Base-by-base conservation (phyloP, 2,329 filamentous ascomycete species). In the Verticillium klebahnii region DNA sequence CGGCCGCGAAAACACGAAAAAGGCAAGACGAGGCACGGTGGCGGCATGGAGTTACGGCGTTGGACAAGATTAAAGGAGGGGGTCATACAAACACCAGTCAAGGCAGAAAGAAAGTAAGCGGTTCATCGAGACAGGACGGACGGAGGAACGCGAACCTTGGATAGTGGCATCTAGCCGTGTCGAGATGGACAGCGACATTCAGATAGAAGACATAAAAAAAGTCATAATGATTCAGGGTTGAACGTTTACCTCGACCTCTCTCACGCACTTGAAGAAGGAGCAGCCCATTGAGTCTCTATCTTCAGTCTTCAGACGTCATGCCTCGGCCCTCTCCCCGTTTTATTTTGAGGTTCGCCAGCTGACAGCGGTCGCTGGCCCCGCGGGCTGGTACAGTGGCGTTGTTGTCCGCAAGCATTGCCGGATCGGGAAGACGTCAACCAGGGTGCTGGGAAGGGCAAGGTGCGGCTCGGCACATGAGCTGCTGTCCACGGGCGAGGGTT, bases 341-440 rank as follows among this genome's bases (percentile, higher is more conserved):
- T 4, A 19, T 29, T 29, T 29, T 29, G 17, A 15, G 37, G 15
- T n/a, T 15, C 37, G 37, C 17, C 37, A 40, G 37, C 15, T 40
- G 37, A 15, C 37, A 40, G 14, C 37, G 37, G 17, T 5, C 15
- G 37, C 6, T 7, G 6, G 5, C 37, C 37, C 37, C 37, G 6
- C 14, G n/a, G n/a, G 5, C 9, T 12, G 11, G 45, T 6, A 25
- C 45, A 29, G 45, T 52, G 45, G 45, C 45, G 45, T 52, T 9
- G 17, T n/a, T 36, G 32, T 19, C 59, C 61, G 59, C 63, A 61
- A 64, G 59, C 57, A 58, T 63, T 63, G n/a, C 61, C 61, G 37
- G 34, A 59, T 54, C 58, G 36, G 59, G 59, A 61, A 58, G 52
- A 50, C 45, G 56, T 57, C 36, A 58, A 37, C 60, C 59, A 17